A percentile compares a stretch with the other conserved stretches of the same genome.
Conservation (phyloP, 495 filamentous ascomycete genomes). For the Chaetomium tenue region DNA sequence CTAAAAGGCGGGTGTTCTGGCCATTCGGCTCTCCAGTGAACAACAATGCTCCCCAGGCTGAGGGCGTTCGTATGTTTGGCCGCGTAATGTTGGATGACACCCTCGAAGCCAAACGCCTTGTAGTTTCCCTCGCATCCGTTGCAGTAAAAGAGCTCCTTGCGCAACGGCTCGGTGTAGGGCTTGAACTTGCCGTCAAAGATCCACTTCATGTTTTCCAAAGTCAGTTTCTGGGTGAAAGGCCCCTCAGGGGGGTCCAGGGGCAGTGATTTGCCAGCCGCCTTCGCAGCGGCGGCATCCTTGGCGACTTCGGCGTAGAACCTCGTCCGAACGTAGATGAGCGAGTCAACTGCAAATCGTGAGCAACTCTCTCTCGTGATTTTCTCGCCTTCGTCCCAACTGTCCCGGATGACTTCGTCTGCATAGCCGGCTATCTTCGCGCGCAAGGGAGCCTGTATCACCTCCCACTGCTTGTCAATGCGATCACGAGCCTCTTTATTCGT, state of each 20-base stretch:
- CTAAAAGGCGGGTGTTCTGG: slow-evolving; percentile 69
- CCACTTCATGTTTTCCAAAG: slow-evolving; percentile 84
- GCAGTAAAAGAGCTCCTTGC: slow-evolving; percentile 73
- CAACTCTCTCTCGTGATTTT: slow-evolving; percentile 58
- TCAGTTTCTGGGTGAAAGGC: slow-evolving; percentile 57
- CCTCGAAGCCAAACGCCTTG: slow-evolving; percentile 71
- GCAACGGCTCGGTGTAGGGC: slow-evolving; percentile 57
- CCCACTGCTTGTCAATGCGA: slow-evolving; percentile 61
- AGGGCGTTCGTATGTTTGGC: slow-evolving; percentile 72
- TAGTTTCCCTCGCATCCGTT: slow-evolving; percentile 60
- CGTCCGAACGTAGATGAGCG: slow-evolving; percentile 60
- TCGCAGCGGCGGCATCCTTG: slow-evolving; percentile 47
- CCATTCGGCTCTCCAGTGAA: slow-evolving; percentile 79
- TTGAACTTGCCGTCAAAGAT: slow-evolving; percentile 74
- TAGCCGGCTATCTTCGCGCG: slow-evolving; percentile 57
- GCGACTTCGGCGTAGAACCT: slow-evolving; percentile 60
- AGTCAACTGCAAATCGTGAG: slow-evolving; percentile 63
- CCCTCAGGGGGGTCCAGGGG: slow-evolving; percentile 50
- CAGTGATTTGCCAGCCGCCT: slow-evolving; percentile 43
- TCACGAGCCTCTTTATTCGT: slow-evolving; percentile 58
- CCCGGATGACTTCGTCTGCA: slow-evolving; percentile 63
- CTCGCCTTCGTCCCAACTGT: slow-evolving; percentile 56
- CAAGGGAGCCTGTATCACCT: slow-evolving; percentile 62
- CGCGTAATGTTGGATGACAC: slow-evolving; percentile 74
- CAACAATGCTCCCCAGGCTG: slow-evolving; percentile 64